Percentiles rank a stretch among this genome's conserved stretches.
phyloP scores from a whole-genome alignment of 73 alveolate genomes.

The Paramecium pentaurelia region DNA sequence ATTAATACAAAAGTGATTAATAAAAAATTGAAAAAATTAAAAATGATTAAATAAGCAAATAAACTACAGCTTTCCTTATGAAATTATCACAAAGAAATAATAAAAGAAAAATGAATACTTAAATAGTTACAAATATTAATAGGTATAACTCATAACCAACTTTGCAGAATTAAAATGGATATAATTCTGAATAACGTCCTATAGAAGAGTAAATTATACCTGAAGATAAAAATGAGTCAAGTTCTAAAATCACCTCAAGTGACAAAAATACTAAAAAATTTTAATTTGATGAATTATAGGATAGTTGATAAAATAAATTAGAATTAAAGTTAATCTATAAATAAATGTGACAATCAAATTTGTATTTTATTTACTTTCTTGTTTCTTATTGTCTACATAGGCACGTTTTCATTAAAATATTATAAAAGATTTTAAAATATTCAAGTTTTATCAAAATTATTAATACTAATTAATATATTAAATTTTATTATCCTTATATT shows the following conservation, averaged over 20 bases:
- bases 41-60: not conserved
- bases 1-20: not conserved
- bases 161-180: not conserved
- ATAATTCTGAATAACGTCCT: not conserved
- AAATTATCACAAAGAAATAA: not conserved
- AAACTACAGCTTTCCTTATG: not conserved
- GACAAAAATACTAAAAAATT: not conserved
- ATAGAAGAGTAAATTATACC: not conserved
- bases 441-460: too few species aligned
- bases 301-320: not conserved
- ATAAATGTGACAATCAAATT: not conserved
- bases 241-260: not conserved
- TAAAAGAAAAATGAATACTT: not conserved
- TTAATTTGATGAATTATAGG: not conserved
- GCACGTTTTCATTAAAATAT: too few species aligned
- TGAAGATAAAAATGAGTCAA: not conserved
- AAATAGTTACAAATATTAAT: not conserved
- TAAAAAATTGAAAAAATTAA: not conserved
- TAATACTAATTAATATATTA: too few species aligned
- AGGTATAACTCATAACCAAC: not conserved
- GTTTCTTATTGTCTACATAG: not conserved
- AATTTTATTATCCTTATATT: too few species aligned
- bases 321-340: not conserved
- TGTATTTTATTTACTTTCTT: not conserved
- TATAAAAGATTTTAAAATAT: too few species aligned